A percentile compares a stretch with the other conserved stretches of the same genome.
Conservation (phyloP, 164 flowering plant species). For the Platanus orientalis region DNA sequence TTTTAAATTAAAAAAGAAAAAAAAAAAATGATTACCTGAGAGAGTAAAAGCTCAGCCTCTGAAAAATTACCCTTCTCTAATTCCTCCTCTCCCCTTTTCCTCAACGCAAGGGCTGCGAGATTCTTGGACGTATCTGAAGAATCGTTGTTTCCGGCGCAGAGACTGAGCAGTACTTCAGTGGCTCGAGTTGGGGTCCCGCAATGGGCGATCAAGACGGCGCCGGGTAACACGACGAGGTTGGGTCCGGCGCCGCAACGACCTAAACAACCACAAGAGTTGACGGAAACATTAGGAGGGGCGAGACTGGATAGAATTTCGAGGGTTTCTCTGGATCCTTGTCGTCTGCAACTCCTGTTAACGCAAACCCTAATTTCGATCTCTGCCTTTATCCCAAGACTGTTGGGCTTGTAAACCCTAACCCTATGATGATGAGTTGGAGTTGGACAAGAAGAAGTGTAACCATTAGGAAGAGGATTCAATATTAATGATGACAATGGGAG, state of each 20-base stretch:
- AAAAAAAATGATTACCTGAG: constrained; percentile 45
- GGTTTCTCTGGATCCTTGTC: constrained; percentile 66
- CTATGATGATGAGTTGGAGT: too few relatives aligned
- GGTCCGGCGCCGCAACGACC: constrained; percentile 92
- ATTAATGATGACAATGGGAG: too few relatives aligned
- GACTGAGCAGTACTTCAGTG: constrained; percentile 34
- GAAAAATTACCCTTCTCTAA: constrained; percentile 36
- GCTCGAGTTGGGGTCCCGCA: constrained; percentile 54
- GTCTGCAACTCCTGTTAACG: constrained; percentile 62
- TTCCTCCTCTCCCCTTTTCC: constrained; percentile 68
- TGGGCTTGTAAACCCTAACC: not conserved
- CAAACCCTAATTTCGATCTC: constrained; percentile 67
- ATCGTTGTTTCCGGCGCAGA: constrained; percentile 22
- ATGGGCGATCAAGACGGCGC: constrained; percentile 41
- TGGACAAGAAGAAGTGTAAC: too few relatives aligned
- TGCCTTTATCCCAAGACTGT: constrained; percentile 1
- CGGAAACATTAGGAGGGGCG: constrained; percentile 51
- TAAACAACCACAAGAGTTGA: constrained; percentile 78
- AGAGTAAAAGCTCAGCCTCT: constrained; percentile 48
- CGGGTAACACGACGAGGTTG: constrained; percentile 66
- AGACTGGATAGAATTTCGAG: constrained; percentile 56
- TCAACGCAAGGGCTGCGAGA: constrained; percentile 63
- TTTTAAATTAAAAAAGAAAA: too few relatives aligned
- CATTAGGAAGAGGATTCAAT: too few relatives aligned
- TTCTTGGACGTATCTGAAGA: constrained; percentile 26